These are phyloP conservation scores for Mucor lusitanicus DNA, from an alignment of 371 early-diverging fungal genomes.

Conservation along the genomic window DNA sequence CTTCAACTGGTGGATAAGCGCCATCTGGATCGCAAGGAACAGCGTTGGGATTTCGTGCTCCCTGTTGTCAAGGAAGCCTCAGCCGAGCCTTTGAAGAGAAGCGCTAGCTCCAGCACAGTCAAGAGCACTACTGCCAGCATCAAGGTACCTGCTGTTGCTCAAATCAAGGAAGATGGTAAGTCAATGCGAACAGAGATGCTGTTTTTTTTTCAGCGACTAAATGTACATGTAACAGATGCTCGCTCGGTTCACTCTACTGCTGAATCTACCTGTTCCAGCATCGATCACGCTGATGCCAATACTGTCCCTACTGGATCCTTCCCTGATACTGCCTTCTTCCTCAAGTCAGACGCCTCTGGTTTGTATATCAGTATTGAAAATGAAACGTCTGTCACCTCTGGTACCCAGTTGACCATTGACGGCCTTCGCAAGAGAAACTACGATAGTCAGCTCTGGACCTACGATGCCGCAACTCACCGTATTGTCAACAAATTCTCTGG, in stretches of 20 bases:
- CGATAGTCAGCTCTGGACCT: constrained; percentile 58
- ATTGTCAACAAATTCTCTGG: constrained; percentile 55
- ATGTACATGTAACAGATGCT: constrained; percentile 22
- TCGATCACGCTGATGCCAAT: constrained; percentile 33
- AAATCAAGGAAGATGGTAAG: constrained; percentile 46
- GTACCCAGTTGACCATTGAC: constrained; percentile 36
- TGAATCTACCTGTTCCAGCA: constrained; percentile 29
- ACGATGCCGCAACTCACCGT: constrained; percentile 34
- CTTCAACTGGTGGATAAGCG: constrained; percentile 44
- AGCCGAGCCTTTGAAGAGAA: constrained; percentile 6
- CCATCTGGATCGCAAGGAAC: constrained; percentile 41
- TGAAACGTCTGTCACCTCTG: constrained; percentile 15
- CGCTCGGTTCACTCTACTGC: constrained; percentile 35
- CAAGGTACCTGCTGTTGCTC: constrained; percentile 20
- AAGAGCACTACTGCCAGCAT: constrained; percentile 15
- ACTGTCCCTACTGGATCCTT: constrained; percentile 37
- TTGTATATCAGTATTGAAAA: constrained; percentile 37
- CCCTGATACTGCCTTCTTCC: constrained; percentile 43
- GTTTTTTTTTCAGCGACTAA: neutral
- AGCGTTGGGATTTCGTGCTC: constrained; percentile 51
- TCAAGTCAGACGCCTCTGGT: constrained; percentile 41
- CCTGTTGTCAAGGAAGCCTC: constrained; percentile 31
- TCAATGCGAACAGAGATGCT: no score
- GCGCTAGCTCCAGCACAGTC: constrained; percentile 20
- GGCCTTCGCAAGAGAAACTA: constrained; percentile 33